Conservation (phyloP, 305 asterid species). For the Fraxinus paxiana region DNA sequence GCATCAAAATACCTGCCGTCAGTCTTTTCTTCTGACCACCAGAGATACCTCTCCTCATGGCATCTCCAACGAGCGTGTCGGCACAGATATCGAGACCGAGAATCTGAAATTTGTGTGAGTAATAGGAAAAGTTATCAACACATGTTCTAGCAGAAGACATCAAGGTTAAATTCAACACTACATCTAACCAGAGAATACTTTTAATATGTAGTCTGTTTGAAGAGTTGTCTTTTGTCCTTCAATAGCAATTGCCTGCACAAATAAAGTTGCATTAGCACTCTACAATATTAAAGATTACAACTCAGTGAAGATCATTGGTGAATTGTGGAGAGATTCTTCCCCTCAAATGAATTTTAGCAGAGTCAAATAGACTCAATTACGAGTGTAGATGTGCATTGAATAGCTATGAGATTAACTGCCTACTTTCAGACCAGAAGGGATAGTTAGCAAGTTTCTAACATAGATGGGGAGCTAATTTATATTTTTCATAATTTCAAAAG, state of each 20-base stretch:
- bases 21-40: slow-evolving; percentile 45
- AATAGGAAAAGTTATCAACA: background rate
- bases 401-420: background rate
- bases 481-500: background rate
- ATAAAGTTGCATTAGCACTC: background rate
- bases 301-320: background rate
- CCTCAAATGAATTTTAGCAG: background rate
- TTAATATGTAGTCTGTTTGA: slow-evolving; percentile 62
- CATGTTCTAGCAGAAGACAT: background rate
- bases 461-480: background rate
- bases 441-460: background rate
- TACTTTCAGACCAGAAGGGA: background rate
- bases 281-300: background rate
- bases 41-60: slow-evolving; percentile 40
- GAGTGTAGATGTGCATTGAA: background rate
- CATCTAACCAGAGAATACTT: slow-evolving; percentile 27
- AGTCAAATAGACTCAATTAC: background rate
- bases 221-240: slow-evolving; percentile 62
- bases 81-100: slow-evolving; percentile 40
- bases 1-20: slow-evolving; percentile 30
- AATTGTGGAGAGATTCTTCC: background rate
- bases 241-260: slow-evolving; percentile 61
- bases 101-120: slow-evolving; percentile 21
- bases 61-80: slow-evolving; percentile 35
- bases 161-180: background rate